Conservation (phyloP, 2,329 filamentous ascomycete species). For the Hymenotorrendiella dingleyae region DNA sequence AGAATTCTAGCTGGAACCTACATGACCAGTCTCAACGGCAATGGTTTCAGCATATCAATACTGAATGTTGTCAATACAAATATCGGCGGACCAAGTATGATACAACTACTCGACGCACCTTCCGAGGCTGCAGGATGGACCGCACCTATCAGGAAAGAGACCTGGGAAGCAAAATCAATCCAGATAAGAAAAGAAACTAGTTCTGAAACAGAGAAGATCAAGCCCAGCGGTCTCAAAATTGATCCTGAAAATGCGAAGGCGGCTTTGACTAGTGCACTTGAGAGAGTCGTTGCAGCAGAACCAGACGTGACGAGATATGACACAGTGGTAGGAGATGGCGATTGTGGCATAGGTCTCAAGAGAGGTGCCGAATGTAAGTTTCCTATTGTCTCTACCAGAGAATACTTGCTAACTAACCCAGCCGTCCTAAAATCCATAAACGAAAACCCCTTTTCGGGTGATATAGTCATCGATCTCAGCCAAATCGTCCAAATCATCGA, state of each 20-base stretch:
- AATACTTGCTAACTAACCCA: constrained; percentile 23
- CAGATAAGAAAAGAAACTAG: constrained; percentile 25
- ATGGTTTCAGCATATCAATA: constrained; percentile 65
- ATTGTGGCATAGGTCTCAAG: constrained; percentile 65
- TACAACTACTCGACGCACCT: constrained; percentile 62
- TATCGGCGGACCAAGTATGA: constrained; percentile 41
- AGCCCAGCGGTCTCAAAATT: constrained; percentile 28
- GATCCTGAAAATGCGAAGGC: constrained; percentile 39
- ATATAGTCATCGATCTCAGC: constrained; percentile 54
- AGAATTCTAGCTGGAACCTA: constrained; percentile 61
- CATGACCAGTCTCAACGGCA: constrained; percentile 66
- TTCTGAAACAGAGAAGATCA: constrained; percentile 27
- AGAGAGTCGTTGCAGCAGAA: constrained; percentile 56
- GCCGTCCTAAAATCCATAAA: constrained; percentile 40
- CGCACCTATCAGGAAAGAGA: constrained; percentile 50
- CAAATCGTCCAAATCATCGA: constrained; percentile 60
- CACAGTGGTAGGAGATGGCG: constrained; percentile 66
- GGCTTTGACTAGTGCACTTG: constrained; percentile 47
- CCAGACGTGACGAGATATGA: constrained; percentile 62
- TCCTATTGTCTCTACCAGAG: background rate
- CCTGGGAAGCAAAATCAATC: constrained; percentile 47
- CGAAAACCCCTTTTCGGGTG: constrained; percentile 41
- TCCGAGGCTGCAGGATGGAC: constrained; percentile 64
- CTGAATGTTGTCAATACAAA: constrained; percentile 54
- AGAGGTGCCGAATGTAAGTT: constrained; percentile 54